Evolutionary conservation across 1,284 basidiomycete genomes (phyloP).

Genomic region (Tilletia setariae): DNA sequence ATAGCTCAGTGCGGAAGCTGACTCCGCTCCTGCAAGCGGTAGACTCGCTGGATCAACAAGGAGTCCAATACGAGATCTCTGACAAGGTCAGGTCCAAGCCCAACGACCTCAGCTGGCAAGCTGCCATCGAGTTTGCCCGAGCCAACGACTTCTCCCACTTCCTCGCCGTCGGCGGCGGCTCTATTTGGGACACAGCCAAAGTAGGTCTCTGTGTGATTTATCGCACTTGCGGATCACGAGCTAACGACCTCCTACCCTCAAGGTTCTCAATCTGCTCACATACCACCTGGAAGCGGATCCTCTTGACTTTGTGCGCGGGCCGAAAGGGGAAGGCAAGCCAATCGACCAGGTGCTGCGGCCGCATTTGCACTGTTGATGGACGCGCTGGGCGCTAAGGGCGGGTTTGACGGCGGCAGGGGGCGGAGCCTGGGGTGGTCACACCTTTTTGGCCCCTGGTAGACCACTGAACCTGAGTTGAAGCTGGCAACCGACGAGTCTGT

Average conservation of each 20-base stretch:
- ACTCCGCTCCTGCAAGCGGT: conserved; percentile 80
- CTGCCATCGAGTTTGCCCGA: conserved; percentile 84
- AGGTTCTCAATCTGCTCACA: conserved; percentile 71
- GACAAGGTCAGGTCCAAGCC: conserved; percentile 84
- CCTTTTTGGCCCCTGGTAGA: not conserved
- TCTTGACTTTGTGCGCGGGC: conserved; percentile 89
- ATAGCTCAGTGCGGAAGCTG: conserved; percentile 76
- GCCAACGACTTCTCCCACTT: conserved; percentile 82
- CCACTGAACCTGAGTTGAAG: not conserved
- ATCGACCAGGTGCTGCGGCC: conserved; percentile 66
- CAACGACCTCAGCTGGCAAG: conserved; percentile 70
- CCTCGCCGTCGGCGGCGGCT: conserved; percentile 76
- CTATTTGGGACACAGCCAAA: conserved; percentile 92
- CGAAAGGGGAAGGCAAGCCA: conserved; percentile 85
- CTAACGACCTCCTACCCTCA: too few relatives aligned
- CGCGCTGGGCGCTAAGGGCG: not conserved
- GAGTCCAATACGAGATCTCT: conserved; percentile 77
- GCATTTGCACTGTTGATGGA: not conserved
- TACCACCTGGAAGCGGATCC: conserved; percentile 81
- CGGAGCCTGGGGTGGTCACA: not conserved
- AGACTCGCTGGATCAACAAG: conserved; percentile 69
- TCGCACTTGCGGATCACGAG: too few relatives aligned
- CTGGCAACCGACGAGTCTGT: not conserved
- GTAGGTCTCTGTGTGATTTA: conserved; percentile 54
- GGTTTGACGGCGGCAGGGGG: conserved; percentile 22